Conservation (phyloP, 2,329 filamentous ascomycete species). For the Stagonosporopsis rhizophila region DNA sequence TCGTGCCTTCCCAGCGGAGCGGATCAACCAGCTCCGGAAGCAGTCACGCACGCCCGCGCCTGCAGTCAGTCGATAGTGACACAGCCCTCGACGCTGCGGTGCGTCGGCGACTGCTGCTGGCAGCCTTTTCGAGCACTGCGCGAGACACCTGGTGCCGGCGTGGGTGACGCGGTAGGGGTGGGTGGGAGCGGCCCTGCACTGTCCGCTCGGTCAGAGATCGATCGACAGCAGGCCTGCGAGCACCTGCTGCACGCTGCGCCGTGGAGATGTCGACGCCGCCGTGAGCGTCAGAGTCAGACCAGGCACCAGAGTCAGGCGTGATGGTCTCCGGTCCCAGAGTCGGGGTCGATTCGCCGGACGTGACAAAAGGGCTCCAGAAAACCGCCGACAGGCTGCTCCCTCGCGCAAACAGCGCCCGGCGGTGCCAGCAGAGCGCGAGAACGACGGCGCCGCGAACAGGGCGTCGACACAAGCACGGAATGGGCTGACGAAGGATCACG, state of each 20-base stretch:
- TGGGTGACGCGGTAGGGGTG: constrained; percentile 23
- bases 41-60: constrained; percentile 17
- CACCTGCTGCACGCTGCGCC: constrained; percentile 31
- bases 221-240: constrained; percentile 36
- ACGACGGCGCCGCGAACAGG: constrained; percentile 16
- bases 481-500: constrained; percentile 35
- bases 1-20: constrained; percentile 24
- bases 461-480: constrained; percentile 33
- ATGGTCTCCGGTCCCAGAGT: constrained; percentile 14
- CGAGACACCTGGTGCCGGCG: constrained; percentile 17
- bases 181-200: constrained; percentile 24
- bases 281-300: constrained; percentile 21
- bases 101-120: constrained; percentile 17
- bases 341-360: constrained; percentile 8
- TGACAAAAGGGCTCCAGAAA: constrained; percentile 6
- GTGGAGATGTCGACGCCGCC: constrained; percentile 21
- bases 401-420: background rate
- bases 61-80: constrained; percentile 20
- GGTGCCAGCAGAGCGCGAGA: constrained; percentile 8
- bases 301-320: constrained; percentile 16
- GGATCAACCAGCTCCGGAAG: constrained; percentile 30
- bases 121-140: constrained; percentile 23
- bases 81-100: constrained; percentile 15
- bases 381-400: constrained; percentile 13
- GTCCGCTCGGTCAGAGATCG: constrained; percentile 35